Evolutionary conservation across 768 basidiomycete species (phyloP).

Genomic region (Rhodotorula paludigena): DNA sequence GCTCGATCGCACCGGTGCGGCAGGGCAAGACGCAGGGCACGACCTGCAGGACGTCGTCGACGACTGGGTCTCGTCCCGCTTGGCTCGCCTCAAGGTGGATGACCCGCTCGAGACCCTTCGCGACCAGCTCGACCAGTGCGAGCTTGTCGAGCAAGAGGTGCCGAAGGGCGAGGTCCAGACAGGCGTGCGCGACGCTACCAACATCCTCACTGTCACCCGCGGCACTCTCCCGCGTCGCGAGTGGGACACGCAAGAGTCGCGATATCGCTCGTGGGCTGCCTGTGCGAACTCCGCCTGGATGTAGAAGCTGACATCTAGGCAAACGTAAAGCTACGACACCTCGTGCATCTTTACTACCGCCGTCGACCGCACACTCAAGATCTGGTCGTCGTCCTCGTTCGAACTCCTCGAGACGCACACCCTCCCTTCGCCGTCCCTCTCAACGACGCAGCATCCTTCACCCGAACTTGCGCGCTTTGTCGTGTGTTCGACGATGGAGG

Average conservation of each 20-base stretch:
- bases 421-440: slow-evolving; percentile 40
- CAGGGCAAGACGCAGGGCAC: neutral
- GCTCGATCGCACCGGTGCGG: neutral
- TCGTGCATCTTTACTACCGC: slow-evolving; percentile 42
- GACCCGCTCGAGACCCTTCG: neutral
- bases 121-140: neutral
- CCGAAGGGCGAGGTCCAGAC: neutral
- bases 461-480: slow-evolving; percentile 14
- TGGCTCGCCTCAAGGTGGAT: slow-evolving; percentile 1
- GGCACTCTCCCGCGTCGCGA: slow-evolving; percentile 10
- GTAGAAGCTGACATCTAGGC: no score
- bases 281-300: no score
- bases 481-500: slow-evolving; percentile 42
- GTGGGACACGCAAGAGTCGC: slow-evolving; percentile 20
- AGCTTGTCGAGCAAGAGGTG: neutral
- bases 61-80: neutral
- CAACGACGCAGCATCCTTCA: slow-evolving; percentile 29
- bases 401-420: slow-evolving; percentile 38
- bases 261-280: slow-evolving; percentile 14
- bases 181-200: slow-evolving; percentile 13
- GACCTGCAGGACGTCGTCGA: slow-evolving; percentile 33
- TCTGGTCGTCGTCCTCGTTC: slow-evolving; percentile 33
- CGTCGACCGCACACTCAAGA: slow-evolving; percentile 43
- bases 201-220: slow-evolving; percentile 19
- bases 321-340: slow-evolving; percentile 13